phyloP scores from a whole-genome alignment of 352 stramenopile genomes.

The Phytopythium boreale region DNA sequence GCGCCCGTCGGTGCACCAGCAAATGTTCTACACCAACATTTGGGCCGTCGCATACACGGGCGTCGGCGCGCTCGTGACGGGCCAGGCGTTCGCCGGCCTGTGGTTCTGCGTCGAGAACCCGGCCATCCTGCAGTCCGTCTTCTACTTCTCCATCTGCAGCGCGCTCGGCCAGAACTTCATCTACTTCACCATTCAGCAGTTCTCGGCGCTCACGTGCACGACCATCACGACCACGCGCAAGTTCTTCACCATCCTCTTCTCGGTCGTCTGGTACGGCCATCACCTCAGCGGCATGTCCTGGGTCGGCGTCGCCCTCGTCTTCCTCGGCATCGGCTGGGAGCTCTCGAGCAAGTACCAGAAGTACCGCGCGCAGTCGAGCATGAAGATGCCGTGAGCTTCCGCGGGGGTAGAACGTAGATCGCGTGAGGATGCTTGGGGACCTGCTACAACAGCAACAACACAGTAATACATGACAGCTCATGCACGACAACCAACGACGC shows the following conservation, averaged over 20 bases:
- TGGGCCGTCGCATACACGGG: slow-evolving; percentile 87
- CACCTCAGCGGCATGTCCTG: slow-evolving; percentile 90
- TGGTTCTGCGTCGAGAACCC: slow-evolving; percentile 84
- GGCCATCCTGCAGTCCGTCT: slow-evolving; percentile 79
- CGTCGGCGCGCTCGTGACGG: slow-evolving; percentile 65
- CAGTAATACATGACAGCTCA: slow-evolving; percentile 3
- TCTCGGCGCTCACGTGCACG: slow-evolving; percentile 97
- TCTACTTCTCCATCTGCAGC: slow-evolving; percentile 95
- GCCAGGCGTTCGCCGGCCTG: slow-evolving; percentile 68
- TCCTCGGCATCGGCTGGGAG: slow-evolving; percentile 85
- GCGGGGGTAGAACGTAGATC: not conserved
- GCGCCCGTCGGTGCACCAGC: slow-evolving; percentile 83
- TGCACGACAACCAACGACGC: not conserved
- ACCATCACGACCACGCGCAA: slow-evolving; percentile 99
- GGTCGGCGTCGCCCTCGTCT: slow-evolving; percentile 89
- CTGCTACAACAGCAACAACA: not conserved
- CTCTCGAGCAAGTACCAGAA: slow-evolving; percentile 86
- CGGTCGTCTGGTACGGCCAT: slow-evolving; percentile 96
- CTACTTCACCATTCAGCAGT: slow-evolving; percentile 98
- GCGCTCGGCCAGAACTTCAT: slow-evolving; percentile 99
- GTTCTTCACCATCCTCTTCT: slow-evolving; percentile 99
- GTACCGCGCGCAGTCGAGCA: slow-evolving; percentile 59
- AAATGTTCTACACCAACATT: slow-evolving; percentile 90
- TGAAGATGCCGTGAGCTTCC: slow-evolving; percentile 18
- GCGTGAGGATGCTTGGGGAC: not conserved